Evolutionary conservation across 1,284 basidiomycete species (phyloP).

Genomic region (Ustilago tritici): DNA sequence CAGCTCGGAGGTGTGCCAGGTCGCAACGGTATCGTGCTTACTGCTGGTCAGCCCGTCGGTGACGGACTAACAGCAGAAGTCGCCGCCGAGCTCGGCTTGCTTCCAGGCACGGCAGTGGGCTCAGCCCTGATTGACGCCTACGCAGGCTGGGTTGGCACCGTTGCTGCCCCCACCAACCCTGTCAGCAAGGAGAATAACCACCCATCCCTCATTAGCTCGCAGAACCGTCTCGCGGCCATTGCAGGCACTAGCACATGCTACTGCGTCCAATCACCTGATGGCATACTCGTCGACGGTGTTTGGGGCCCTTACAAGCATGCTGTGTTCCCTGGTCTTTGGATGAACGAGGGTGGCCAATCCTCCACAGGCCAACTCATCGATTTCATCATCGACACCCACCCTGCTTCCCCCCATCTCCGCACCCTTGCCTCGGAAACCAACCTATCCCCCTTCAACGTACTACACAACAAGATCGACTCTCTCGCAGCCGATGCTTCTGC

Average conservation of each 20-base stretch:
- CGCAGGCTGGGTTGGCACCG: conserved; percentile 98
- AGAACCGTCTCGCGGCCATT: conserved; percentile 85
- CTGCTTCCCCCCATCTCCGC: conserved; percentile 80
- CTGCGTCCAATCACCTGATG: conserved; percentile 77
- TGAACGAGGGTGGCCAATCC: conserved; percentile 99
- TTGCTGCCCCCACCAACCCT: conserved; percentile 78
- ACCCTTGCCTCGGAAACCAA: conserved; percentile 72
- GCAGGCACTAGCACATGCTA: conserved; percentile 97
- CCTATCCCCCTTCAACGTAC: conserved; percentile 73
- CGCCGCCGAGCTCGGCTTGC: conserved; percentile 85
- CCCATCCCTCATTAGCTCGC: conserved; percentile 51
- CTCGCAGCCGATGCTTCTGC: conserved; percentile 73
- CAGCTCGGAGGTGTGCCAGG: conserved; percentile 82
- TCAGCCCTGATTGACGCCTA: conserved; percentile 97
- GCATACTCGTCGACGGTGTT: conserved; percentile 88
- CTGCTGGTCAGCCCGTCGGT: conserved; percentile 93
- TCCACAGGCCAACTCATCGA: conserved; percentile 99
- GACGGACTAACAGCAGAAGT: conserved; percentile 82
- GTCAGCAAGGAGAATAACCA: conserved; percentile 71
- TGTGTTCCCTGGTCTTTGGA: conserved; percentile 85
- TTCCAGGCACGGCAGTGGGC: conserved; percentile 91
- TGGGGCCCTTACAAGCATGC: conserved; percentile 96
- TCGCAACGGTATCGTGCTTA: conserved; percentile 77
- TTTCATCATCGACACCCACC: conserved; percentile 92
- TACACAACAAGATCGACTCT: conserved; percentile 81